A percentile compares a stretch with the other conserved stretches of the same genome.
Evolutionary conservation across 768 basidiomycete species (phyloP).

Genomic region (Boletellus emodensis): DNA sequence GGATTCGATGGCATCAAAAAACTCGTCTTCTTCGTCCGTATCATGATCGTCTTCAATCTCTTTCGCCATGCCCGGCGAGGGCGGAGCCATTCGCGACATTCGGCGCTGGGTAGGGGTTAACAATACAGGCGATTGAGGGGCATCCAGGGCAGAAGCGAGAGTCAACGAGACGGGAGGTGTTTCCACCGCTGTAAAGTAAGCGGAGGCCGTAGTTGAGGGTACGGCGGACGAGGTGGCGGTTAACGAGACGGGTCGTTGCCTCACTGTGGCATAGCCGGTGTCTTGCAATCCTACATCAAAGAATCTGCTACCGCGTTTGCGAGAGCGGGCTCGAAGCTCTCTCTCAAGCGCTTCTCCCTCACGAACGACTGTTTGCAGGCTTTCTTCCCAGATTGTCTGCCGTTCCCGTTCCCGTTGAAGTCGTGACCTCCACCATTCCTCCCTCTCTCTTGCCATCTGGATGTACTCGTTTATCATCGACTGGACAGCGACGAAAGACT

Average conservation of each 20-base stretch:
- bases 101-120: conserved; percentile 25
- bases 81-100: conserved; percentile 11
- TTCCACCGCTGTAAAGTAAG: conserved; percentile 24
- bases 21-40: conserved; percentile 90
- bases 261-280: conserved; percentile 15
- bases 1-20: conserved; percentile 93
- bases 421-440: conserved; percentile 70
- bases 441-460: conserved; percentile 70
- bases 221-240: conserved; percentile 5
- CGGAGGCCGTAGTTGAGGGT: conserved; percentile 16
- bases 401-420: conserved; percentile 61
- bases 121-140: conserved; percentile 7
- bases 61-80: conserved; percentile 16
- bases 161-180: conserved; percentile 12
- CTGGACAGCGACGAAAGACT: conserved; percentile 55
- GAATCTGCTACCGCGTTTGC: conserved; percentile 56
- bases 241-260: conserved; percentile 20
- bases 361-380: conserved; percentile 75
- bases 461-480: conserved; percentile 63
- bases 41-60: conserved; percentile 37
- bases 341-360: conserved; percentile 83
- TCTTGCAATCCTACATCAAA: conserved; percentile 37
- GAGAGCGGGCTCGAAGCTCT: conserved; percentile 62
- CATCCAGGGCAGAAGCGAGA: not conserved
- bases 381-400: conserved; percentile 84